Evolutionary conservation across 148 eudicot species (phyloP).

Genomic region (Chenopodium formosanum): DNA sequence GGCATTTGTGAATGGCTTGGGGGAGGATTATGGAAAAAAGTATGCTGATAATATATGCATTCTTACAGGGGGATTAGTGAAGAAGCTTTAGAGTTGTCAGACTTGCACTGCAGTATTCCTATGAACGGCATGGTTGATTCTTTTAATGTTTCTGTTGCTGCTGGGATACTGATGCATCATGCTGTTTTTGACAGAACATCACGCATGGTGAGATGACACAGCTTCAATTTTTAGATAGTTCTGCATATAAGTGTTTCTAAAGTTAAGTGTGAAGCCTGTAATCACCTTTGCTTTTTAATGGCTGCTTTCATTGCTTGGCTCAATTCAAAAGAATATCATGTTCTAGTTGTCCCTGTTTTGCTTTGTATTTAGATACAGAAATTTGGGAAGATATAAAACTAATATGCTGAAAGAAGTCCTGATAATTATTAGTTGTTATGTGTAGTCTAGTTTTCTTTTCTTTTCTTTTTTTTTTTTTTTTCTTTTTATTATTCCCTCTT

Average conservation of each 20-base stretch:
- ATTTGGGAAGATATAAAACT: neutral
- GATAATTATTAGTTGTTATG: neutral
- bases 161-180: constrained; percentile 95
- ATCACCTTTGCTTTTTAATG: neutral
- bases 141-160: constrained; percentile 95
- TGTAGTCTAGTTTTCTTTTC: neutral
- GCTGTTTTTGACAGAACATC: constrained; percentile 83
- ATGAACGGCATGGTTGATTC: constrained; percentile 99
- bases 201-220: constrained; percentile 56
- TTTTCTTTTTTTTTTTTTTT: no score
- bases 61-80: constrained; percentile 76
- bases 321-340: neutral
- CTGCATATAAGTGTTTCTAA: neutral
- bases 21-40: neutral
- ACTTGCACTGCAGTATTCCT: constrained; percentile 84
- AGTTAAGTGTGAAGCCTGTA: neutral
- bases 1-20: neutral
- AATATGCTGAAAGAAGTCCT: neutral
- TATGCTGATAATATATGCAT: constrained; percentile 8
- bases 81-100: constrained; percentile 75
- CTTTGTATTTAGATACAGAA: neutral
- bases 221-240: neutral
- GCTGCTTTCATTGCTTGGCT: neutral
- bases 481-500: neutral
- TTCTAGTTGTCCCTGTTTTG: neutral